These are phyloP conservation scores for Xerophyta viscosa DNA, from an alignment of 106 monocot genomes.

Conservation along the genomic window DNA sequence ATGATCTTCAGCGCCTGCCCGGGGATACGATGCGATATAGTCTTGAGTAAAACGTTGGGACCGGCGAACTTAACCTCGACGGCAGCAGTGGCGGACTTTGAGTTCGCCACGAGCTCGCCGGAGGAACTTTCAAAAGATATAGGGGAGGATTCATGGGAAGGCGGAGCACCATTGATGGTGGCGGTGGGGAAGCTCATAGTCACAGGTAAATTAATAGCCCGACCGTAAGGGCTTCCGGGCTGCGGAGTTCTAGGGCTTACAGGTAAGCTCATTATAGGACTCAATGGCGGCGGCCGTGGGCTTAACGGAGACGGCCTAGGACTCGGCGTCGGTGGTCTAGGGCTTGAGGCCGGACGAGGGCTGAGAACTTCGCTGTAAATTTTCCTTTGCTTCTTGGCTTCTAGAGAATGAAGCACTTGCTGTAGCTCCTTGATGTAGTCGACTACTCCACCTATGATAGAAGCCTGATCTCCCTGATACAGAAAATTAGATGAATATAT, in stretches of 20 bases:
- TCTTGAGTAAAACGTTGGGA: slow-evolving; percentile 72
- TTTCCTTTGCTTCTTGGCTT: slow-evolving; percentile 86
- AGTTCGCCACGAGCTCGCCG: slow-evolving; percentile 31
- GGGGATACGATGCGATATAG: slow-evolving; percentile 59
- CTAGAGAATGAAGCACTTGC: slow-evolving; percentile 57
- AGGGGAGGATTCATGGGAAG: slow-evolving; percentile 26
- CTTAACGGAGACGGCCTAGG: slow-evolving; percentile 25
- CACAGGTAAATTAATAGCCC: too few relatives aligned
- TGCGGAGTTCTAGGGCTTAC: slow-evolving; percentile 44
- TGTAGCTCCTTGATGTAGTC: slow-evolving; percentile 92
- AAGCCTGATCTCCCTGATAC: slow-evolving; percentile 78
- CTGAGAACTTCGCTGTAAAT: slow-evolving; percentile 68
- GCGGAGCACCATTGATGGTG: neutral
- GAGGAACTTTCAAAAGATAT: slow-evolving; percentile 2
- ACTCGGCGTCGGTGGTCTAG: slow-evolving; percentile 18
- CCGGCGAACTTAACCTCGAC: slow-evolving; percentile 88
- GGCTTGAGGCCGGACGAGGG: slow-evolving; percentile 47
- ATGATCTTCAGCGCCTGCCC: slow-evolving; percentile 75
- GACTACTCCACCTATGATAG: slow-evolving; percentile 83
- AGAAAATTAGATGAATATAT: neutral
- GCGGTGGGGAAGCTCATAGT: slow-evolving; percentile 9
- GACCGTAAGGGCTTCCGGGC: slow-evolving; percentile 70
- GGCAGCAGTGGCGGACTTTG: slow-evolving; percentile 41
- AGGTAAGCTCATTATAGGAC: slow-evolving; percentile 1
- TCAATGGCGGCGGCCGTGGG: slow-evolving; percentile 23